Percentiles rank a stretch among this genome's conserved stretches.
Conservation (phyloP, 371 early-diverging fungal genomes). For the Entomophthora muscae region DNA sequence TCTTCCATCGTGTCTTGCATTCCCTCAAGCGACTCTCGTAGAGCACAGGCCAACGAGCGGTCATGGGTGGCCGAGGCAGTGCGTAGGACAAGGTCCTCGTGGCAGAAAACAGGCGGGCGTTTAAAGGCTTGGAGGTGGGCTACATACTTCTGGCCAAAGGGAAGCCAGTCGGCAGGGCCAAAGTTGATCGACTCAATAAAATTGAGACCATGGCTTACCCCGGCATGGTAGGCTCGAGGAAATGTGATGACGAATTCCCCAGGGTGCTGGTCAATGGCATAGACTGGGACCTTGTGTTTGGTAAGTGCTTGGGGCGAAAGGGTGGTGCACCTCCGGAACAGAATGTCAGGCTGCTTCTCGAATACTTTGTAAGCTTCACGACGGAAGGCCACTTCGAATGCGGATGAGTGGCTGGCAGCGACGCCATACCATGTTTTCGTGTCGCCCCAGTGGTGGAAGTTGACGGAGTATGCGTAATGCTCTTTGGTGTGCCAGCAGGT, state of each 20-base stretch:
- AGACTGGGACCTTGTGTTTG: slow-evolving; percentile 54
- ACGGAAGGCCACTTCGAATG: slow-evolving; percentile 67
- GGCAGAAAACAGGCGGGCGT: slow-evolving; percentile 80
- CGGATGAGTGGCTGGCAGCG: slow-evolving; percentile 56
- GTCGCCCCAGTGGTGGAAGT: slow-evolving; percentile 92
- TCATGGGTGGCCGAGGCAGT: background rate
- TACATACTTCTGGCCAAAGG: slow-evolving; percentile 56
- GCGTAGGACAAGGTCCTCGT: slow-evolving; percentile 63
- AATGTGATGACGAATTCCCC: slow-evolving; percentile 92
- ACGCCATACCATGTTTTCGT: slow-evolving; percentile 96
- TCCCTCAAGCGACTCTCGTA: background rate
- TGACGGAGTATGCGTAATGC: slow-evolving; percentile 87
- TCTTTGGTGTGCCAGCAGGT: slow-evolving; percentile 98
- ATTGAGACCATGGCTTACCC: slow-evolving; percentile 93
- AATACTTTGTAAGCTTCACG: slow-evolving; percentile 71
- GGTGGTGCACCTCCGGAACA: slow-evolving; percentile 85
- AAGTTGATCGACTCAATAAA: slow-evolving; percentile 94
- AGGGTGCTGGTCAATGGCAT: slow-evolving; percentile 70
- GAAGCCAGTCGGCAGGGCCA: slow-evolving; percentile 81
- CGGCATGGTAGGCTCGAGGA: slow-evolving; percentile 86
- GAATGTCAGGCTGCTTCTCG: slow-evolving; percentile 73
- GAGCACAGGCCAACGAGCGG: background rate
- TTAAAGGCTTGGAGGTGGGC: slow-evolving; percentile 57
- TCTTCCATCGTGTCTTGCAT: background rate
- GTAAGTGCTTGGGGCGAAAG: slow-evolving; percentile 57